These are phyloP conservation scores for Rhizomucor pusillus DNA, from an alignment of 371 early-diverging fungal genomes.

Conservation along the genomic window DNA sequence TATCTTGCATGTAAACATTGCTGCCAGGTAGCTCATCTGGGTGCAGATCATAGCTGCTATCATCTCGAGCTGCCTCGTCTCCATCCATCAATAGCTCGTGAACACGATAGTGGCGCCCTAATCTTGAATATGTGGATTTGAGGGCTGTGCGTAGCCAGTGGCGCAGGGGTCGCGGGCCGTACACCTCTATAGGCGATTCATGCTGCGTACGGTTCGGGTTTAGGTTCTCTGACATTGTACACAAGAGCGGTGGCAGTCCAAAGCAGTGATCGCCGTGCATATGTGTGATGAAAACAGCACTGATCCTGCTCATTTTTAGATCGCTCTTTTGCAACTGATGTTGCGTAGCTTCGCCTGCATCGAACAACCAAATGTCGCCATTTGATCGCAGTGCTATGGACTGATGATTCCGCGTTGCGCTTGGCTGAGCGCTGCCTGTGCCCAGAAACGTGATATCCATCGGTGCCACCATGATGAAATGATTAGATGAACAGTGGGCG, in stretches of 20 bases:
- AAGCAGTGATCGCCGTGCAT: constrained; percentile 68
- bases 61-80: constrained; percentile 19
- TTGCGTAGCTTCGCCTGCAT: constrained; percentile 77
- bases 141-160: constrained; percentile 51
- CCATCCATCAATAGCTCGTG: constrained; percentile 42
- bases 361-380: constrained; percentile 63
- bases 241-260: constrained; percentile 55
- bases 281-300: constrained; percentile 57
- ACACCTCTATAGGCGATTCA: constrained; percentile 37
- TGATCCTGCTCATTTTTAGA: constrained; percentile 42
- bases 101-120: constrained; percentile 38
- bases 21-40: constrained; percentile 39
- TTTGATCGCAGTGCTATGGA: constrained; percentile 53
- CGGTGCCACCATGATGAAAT: constrained; percentile 15
- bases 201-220: constrained; percentile 15
- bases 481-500: too few species aligned
- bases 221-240: constrained; percentile 45
- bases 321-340: constrained; percentile 57
- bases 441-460: constrained; percentile 65
- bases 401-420: constrained; percentile 67
- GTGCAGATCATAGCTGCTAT: constrained; percentile 20
- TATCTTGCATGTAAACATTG: constrained; percentile 13
- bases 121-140: constrained; percentile 34
- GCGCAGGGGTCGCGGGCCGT: constrained; percentile 53
- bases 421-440: constrained; percentile 73